A percentile compares a stretch with the other conserved stretches of the same genome.
These are phyloP conservation scores for Zalaria sp. DNA, from an alignment of 2,329 filamentous ascomycete genomes.

Conservation along the genomic window DNA sequence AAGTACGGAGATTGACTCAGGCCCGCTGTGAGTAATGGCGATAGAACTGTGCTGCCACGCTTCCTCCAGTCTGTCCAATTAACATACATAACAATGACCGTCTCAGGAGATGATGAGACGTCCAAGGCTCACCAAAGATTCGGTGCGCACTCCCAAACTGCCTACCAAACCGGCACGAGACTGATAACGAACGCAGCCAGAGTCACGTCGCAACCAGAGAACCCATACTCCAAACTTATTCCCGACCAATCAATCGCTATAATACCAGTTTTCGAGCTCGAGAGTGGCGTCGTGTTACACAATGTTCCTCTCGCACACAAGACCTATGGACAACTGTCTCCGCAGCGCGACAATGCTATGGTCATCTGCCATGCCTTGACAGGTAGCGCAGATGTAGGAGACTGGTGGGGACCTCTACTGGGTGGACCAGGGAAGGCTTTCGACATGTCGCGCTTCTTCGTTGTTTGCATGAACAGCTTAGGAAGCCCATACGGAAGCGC, in stretches of 20 bases:
- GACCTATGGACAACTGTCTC: slow-evolving; percentile 43
- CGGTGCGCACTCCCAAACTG: not conserved
- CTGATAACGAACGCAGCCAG: slow-evolving; percentile 13
- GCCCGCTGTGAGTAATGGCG: too few relatives aligned
- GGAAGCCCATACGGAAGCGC: slow-evolving; percentile 77
- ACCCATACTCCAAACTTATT: slow-evolving; percentile 77
- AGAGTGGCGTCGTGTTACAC: slow-evolving; percentile 71
- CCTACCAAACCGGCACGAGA: not conserved
- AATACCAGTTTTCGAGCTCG: slow-evolving; percentile 79
- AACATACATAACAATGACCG: not conserved
- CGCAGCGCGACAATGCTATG: slow-evolving; percentile 45
- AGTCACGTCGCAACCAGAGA: slow-evolving; percentile 60
- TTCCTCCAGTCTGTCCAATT: not conserved
- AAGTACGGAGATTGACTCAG: too few relatives aligned
- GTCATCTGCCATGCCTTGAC: slow-evolving; percentile 73
- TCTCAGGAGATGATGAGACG: too few relatives aligned
- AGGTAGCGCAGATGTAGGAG: slow-evolving; percentile 68
- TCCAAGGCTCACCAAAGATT: slow-evolving; percentile 1
- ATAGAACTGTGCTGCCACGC: not conserved
- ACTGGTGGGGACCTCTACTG: slow-evolving; percentile 79
- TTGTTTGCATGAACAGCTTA: slow-evolving; percentile 74
- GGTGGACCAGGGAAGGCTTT: slow-evolving; percentile 67
- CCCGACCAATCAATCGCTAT: slow-evolving; percentile 77
- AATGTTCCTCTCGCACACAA: slow-evolving; percentile 60
- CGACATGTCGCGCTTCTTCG: slow-evolving; percentile 70